A percentile compares a stretch with the other conserved stretches of the same genome.
These are phyloP conservation scores for Plasmopara halstedii DNA, from an alignment of 352 stramenopile genomes.

Conservation along the genomic window DNA sequence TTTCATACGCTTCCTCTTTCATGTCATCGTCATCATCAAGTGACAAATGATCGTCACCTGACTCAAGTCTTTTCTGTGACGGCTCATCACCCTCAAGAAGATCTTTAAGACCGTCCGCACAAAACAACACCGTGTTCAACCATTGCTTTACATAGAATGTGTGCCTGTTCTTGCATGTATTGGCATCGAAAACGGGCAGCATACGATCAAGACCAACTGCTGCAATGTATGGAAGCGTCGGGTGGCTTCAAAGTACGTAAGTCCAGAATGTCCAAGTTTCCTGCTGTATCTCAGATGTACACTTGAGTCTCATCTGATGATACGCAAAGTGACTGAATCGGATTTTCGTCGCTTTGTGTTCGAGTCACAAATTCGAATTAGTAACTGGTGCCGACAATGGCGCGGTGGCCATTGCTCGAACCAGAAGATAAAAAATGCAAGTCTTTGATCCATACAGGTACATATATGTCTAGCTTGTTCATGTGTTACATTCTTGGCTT, in stretches of 20 bases:
- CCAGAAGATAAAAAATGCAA: conserved; percentile 47
- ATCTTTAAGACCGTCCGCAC: conserved; percentile 67
- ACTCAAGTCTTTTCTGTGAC: conserved; percentile 44
- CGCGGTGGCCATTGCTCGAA: conserved; percentile 57
- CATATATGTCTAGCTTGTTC: conserved; percentile 84
- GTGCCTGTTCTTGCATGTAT: conserved; percentile 67
- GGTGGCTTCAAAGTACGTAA: conserved; percentile 87
- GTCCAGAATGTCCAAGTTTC: conserved; percentile 86
- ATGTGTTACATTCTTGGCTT: conserved; percentile 81
- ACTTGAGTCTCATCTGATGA: conserved; percentile 72
- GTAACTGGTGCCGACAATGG: conserved; percentile 72
- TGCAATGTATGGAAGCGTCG: conserved; percentile 84
- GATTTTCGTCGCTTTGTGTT: conserved; percentile 80
- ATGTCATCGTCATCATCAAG: conserved; percentile 45
- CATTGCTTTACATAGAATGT: conserved; percentile 83
- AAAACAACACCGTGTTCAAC: conserved; percentile 88
- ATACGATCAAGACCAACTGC: conserved; percentile 92
- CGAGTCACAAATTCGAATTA: conserved; percentile 83
- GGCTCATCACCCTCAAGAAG: conserved; percentile 28
- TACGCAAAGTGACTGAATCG: conserved; percentile 60
- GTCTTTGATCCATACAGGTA: conserved; percentile 87
- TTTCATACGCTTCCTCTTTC: conserved; percentile 78
- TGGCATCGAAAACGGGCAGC: conserved; percentile 89
- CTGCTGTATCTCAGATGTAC: conserved; percentile 85
- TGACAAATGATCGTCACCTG: conserved; percentile 28